A percentile compares a stretch with the other conserved stretches of the same genome.
Conservation (phyloP, 768 basidiomycete species). For the Mycena indigotica region DNA sequence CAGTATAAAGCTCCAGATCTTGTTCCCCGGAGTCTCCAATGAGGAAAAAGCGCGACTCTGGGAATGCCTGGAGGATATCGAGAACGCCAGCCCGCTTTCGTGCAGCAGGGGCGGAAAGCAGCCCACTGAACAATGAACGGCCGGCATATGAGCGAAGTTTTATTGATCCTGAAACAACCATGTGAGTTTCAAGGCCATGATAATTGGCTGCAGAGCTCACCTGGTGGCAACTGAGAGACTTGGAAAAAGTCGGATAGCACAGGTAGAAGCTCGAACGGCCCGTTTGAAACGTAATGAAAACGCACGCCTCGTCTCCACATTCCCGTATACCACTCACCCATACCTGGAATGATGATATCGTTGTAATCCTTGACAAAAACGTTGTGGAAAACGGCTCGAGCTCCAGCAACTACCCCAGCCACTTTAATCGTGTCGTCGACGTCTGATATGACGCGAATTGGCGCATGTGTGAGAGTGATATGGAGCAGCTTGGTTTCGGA, state of each 20-base stretch:
- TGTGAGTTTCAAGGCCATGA: neutral
- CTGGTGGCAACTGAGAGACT: slow-evolving; percentile 67
- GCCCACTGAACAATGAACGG: slow-evolving; percentile 77
- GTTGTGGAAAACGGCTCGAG: slow-evolving; percentile 82
- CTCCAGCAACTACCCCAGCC: slow-evolving; percentile 77
- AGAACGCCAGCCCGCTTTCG: slow-evolving; percentile 81
- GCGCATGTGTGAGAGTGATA: slow-evolving; percentile 59
- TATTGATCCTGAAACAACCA: slow-evolving; percentile 58
- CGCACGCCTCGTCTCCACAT: slow-evolving; percentile 74
- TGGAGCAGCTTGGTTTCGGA: slow-evolving; percentile 34
- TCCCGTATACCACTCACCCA: slow-evolving; percentile 74
- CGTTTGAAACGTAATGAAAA: slow-evolving; percentile 95
- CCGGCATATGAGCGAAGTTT: slow-evolving; percentile 85
- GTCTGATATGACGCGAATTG: slow-evolving; percentile 84
- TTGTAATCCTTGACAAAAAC: slow-evolving; percentile 86
- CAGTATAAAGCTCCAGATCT: slow-evolving; percentile 87
- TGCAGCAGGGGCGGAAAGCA: slow-evolving; percentile 79
- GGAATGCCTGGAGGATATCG: slow-evolving; percentile 78
- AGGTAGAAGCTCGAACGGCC: slow-evolving; percentile 82
- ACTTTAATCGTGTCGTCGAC: slow-evolving; percentile 92
- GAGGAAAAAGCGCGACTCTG: slow-evolving; percentile 74
- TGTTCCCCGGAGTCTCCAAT: slow-evolving; percentile 95
- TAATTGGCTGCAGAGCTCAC: slow-evolving; percentile 33
- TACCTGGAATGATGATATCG: slow-evolving; percentile 79
- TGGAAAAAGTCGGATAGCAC: slow-evolving; percentile 76